Percentiles rank a stretch among this genome's conserved stretches.
These are phyloP conservation scores for Polymyxa betae DNA, from an alignment of 208 protist genomes.

Conservation along the genomic window DNA sequence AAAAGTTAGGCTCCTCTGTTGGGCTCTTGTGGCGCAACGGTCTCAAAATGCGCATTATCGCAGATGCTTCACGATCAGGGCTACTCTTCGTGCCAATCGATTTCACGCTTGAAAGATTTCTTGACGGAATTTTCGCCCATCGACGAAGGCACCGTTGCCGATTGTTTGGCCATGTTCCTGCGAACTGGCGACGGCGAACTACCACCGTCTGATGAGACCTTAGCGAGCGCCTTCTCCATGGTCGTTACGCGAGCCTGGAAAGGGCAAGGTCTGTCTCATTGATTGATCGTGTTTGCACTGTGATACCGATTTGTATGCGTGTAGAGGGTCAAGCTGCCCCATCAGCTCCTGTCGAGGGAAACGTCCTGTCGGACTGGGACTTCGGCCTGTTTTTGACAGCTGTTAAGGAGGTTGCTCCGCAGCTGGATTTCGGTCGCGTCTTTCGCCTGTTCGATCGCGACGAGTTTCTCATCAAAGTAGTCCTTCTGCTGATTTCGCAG, in stretches of 20 bases:
- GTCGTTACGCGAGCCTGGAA: conserved; percentile 20
- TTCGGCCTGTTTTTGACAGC: conserved; percentile 54
- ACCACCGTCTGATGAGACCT: not conserved
- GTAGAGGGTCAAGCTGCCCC: not conserved
- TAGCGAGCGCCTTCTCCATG: conserved; percentile 36
- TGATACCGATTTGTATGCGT: not conserved
- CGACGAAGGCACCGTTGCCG: not conserved
- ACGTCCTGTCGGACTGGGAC: conserved; percentile 28
- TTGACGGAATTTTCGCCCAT: not conserved
- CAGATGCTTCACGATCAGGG: not conserved
- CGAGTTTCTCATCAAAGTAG: conserved; percentile 64
- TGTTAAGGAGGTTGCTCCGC: not conserved
- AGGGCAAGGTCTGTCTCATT: not conserved
- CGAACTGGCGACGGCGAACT: not conserved
- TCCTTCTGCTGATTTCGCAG: not conserved
- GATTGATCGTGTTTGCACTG: not conserved
- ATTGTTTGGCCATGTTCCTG: not conserved
- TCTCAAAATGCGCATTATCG: not conserved
- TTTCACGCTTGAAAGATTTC: not conserved
- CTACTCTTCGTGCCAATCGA: not conserved
- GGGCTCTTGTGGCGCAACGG: not conserved
- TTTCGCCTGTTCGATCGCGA: conserved; percentile 71
- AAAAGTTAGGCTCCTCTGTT: not conserved
- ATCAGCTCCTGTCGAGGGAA: not conserved
- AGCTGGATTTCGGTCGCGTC: conserved; percentile 20